Base-by-base conservation (phyloP, 495 filamentous ascomycete genomes). In the Penicillium paxilli region DNA sequence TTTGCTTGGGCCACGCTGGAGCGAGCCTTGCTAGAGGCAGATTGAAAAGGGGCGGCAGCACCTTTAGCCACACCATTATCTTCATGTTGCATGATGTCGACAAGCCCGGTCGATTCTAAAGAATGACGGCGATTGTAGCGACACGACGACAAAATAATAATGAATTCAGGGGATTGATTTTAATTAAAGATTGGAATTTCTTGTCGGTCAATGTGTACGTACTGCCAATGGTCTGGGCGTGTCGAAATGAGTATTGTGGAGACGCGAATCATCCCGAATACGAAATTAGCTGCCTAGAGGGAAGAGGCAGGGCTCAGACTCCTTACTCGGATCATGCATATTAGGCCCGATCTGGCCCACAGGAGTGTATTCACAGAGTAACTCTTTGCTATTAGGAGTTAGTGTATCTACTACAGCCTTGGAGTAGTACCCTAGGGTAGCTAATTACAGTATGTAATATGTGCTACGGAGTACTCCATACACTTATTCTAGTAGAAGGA, bases 61-160 rank as follows among this genome's bases (percentile, higher is more conserved):
- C 48, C 24, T 47, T 45, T 32, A 33, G 35, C 44, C 19, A 40
- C 42, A 47, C 48, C 49, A 41, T 44, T 44, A 37, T 23, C 20
- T 17, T 30, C 42, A 47, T 42, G 30, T 28, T 22, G 48, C 54
- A 57, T 57, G 14, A 10, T 57, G 48, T 41, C 23, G 41, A 41
- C 17, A 44, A 40, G 38, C 38, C n/a, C 38, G 33, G 14, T 38
- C 30, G 30, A 38, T 1, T 37, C 17, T 10, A 23, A 30, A 52
- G 25, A n/a, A n/a, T n/a, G n/a, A n/a, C n/a, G n/a, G n/a, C n/a
- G n/a, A 12, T 32, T 38, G 47, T 24, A 0, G n/a, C 30, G n/a
- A 30, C 28, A 28, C 25, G 10, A 28, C 6, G 7, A 3, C 28
- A 30, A 32, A 38, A 38, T 19, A 12, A 38, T 16, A 19, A 38